Percentiles rank a stretch among this genome's conserved stretches.
Evolutionary conservation across 2,329 filamentous ascomycete species (phyloP).

Genomic region (Albophoma yamanashiensis): DNA sequence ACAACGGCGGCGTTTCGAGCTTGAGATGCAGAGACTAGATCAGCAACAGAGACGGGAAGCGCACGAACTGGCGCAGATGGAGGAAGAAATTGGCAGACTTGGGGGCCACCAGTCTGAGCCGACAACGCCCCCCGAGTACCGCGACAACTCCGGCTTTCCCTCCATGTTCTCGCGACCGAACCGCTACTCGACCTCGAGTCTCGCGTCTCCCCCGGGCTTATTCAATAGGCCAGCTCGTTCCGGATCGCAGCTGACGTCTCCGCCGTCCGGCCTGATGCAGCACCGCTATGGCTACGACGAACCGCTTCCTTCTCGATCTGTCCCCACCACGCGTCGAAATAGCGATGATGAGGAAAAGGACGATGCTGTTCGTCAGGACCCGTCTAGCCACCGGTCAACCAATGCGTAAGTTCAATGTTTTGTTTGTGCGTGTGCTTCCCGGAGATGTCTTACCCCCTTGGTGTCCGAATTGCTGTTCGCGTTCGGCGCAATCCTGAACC

Average conservation of each 20-base stretch:
- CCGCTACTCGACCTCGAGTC: constrained; percentile 79
- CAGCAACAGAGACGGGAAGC: constrained; percentile 75
- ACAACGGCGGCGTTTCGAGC: constrained; percentile 80
- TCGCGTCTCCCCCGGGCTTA: constrained; percentile 70
- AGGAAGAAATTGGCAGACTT: constrained; percentile 58
- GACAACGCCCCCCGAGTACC: constrained; percentile 90
- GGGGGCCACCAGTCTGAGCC: constrained; percentile 83
- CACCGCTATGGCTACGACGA: constrained; percentile 42
- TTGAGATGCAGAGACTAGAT: constrained; percentile 84
- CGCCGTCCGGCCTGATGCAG: constrained; percentile 52
- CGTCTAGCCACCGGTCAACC: constrained; percentile 61
- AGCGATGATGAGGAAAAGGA: constrained; percentile 88
- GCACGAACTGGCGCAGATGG: constrained; percentile 74
- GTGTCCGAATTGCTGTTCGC: background rate
- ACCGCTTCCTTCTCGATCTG: constrained; percentile 67
- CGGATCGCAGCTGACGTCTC: constrained; percentile 71
- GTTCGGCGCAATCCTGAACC: background rate
- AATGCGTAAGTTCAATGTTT: constrained; percentile 60
- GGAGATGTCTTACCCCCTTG: background rate
- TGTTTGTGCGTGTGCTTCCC: constrained; percentile 5
- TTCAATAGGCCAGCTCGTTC: constrained; percentile 65
- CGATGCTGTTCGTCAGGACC: constrained; percentile 56
- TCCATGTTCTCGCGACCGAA: constrained; percentile 75
- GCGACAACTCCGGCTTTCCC: constrained; percentile 65
- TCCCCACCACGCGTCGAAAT: constrained; percentile 77